These are phyloP conservation scores for Alternaria arborescens DNA, from an alignment of 2,329 filamentous ascomycete genomes.

Conservation along the genomic window DNA sequence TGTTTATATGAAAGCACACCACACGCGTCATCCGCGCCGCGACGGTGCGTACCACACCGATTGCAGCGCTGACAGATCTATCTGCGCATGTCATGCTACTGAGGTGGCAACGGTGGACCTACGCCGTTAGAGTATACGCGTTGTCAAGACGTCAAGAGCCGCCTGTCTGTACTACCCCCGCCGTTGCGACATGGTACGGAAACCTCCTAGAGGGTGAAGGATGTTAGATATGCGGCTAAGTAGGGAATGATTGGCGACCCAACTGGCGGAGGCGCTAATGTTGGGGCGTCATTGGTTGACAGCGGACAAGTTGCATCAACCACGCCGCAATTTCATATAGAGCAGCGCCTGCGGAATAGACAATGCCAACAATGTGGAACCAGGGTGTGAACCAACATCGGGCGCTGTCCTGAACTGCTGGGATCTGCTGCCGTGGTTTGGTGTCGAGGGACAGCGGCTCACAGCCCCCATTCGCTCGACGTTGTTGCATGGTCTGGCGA, in stretches of 20 bases:
- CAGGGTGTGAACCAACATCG: conserved; percentile 17
- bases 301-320: conserved; percentile 17
- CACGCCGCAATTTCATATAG: conserved; percentile 29
- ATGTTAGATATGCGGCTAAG: conserved; percentile 16
- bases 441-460: conserved; percentile 7
- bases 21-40: conserved; percentile 35
- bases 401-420: conserved; percentile 14
- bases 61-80: conserved; percentile 11
- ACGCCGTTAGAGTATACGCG: conserved; percentile 27
- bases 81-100: conserved; percentile 11
- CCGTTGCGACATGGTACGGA: conserved; percentile 31
- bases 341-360: conserved; percentile 23
- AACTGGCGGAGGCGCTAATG: conserved; percentile 26
- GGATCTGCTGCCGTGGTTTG: conserved; percentile 12
- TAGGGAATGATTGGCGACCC: conserved; percentile 18
- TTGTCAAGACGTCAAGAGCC: conserved; percentile 25
- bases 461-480: conserved; percentile 10
- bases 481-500: conserved; percentile 19
- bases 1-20: conserved; percentile 43
- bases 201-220: conserved; percentile 18
- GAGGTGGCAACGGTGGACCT: conserved; percentile 27
- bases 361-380: conserved; percentile 17
- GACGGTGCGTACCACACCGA: conserved; percentile 25
- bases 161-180: conserved; percentile 21
- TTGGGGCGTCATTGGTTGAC: conserved; percentile 21